A percentile compares a stretch with the other conserved stretches of the same genome.
phyloP scores from a whole-genome alignment of 768 basidiomycete genomes.

The Rhodotorula kratochvilovae region DNA sequence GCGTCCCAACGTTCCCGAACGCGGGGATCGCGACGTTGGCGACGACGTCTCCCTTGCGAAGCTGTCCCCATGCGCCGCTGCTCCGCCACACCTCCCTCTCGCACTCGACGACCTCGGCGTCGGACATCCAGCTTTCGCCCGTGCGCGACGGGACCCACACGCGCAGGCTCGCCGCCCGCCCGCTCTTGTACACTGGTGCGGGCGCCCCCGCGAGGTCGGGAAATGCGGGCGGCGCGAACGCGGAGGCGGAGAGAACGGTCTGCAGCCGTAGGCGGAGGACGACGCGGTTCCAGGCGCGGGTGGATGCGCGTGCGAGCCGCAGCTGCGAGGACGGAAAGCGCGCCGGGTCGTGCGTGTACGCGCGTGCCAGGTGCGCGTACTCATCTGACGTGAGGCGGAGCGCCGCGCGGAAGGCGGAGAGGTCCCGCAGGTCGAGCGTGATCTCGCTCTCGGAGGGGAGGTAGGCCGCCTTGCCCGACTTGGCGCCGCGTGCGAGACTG shows the following conservation, averaged over 20 bases:
- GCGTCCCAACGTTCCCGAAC: constrained; percentile 36
- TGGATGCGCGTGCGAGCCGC: constrained; percentile 29
- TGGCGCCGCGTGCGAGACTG: neutral
- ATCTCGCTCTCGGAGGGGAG: constrained; percentile 3
- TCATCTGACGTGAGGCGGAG: constrained; percentile 15
- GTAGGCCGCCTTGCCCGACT: neutral
- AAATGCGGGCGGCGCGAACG: neutral
- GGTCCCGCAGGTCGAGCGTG: constrained; percentile 34
- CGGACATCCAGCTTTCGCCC: constrained; percentile 39
- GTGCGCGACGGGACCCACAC: constrained; percentile 40
- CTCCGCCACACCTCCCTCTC: constrained; percentile 39
- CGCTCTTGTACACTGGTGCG: constrained; percentile 30
- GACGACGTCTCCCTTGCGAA: constrained; percentile 38
- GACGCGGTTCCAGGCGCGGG: constrained; percentile 39
- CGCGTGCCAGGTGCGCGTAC: constrained; percentile 25
- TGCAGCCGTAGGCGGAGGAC: constrained; percentile 38
- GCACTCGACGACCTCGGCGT: constrained; percentile 41
- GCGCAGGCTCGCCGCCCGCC: constrained; percentile 33
- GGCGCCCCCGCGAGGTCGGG: neutral
- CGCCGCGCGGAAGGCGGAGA: constrained; percentile 33
- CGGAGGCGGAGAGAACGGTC: neutral
- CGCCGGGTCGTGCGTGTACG: neutral
- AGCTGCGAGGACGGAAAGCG: constrained; percentile 8
- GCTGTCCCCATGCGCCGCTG: constrained; percentile 26
- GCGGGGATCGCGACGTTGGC: constrained; percentile 32